These are phyloP conservation scores for Chalciporus sp. DNA, from an alignment of 1,284 basidiomycete species.

Conservation along the genomic window DNA sequence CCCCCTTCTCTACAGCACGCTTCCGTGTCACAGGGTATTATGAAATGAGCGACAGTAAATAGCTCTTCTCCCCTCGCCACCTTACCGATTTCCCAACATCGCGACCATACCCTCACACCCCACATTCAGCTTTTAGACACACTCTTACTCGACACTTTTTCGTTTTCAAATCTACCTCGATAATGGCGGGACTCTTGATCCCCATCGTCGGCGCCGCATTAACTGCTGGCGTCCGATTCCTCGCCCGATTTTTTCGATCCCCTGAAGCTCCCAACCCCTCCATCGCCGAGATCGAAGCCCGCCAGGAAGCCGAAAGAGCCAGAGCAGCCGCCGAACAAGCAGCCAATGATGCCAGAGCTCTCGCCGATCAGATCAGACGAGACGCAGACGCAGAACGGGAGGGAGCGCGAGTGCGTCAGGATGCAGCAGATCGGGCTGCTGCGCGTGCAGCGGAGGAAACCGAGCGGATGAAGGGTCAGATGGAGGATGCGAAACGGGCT, in stretches of 20 bases:
- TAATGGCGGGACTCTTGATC: not conserved
- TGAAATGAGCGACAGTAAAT: not conserved
- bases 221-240: not conserved
- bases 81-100: not conserved
- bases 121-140: not conserved
- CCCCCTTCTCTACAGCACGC: not conserved
- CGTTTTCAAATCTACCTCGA: no score
- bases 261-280: constrained; percentile 22
- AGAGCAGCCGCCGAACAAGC: constrained; percentile 8
- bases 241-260: not conserved
- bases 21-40: not conserved
- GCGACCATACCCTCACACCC: not conserved
- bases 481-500: constrained; percentile 2
- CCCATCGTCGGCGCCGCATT: not conserved
- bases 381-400: constrained; percentile 8
- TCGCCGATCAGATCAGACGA: not conserved
- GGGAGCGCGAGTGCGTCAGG: constrained; percentile 10
- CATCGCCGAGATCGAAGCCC: constrained; percentile 16
- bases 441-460: constrained; percentile 4
- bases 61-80: not conserved
- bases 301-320: constrained; percentile 15
- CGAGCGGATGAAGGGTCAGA: constrained; percentile 9
- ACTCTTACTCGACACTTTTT: no score
- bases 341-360: constrained; percentile 5
- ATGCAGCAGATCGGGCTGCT: constrained; percentile 15